A percentile compares a stretch with the other conserved stretches of the same genome.
Conservation (phyloP, 164 flowering plant species). For the Nymphaea thermarum region DNA sequence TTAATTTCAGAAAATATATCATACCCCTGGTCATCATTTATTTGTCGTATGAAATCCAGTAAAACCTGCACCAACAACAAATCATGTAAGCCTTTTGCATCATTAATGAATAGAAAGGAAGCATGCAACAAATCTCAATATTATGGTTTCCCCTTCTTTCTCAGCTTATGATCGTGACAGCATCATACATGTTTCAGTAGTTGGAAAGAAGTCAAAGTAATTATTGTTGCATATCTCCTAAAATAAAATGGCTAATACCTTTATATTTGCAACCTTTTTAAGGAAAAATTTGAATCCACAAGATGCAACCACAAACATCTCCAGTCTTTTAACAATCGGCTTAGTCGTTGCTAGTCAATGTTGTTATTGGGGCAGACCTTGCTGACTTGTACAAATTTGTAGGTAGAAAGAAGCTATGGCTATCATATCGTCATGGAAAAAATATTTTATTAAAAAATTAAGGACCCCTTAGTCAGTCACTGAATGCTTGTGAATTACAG, state of each 20-base stretch:
- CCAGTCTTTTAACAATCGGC: not conserved
- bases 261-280: no score
- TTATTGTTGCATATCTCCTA: no score
- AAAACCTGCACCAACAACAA: slow-evolving; percentile 51
- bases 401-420: not conserved
- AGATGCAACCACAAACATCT: not conserved
- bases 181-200: no score
- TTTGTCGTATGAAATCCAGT: slow-evolving; percentile 74
- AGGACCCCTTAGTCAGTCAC: no score
- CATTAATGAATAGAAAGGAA: not conserved
- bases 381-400: not conserved
- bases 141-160: not conserved
- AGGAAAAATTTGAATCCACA: not conserved
- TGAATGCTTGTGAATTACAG: no score
- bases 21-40: slow-evolving; percentile 96
- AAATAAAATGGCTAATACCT: no score
- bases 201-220: no score
- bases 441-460: no score
- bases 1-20: not conserved
- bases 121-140: not conserved
- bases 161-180: no score
- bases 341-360: not conserved
- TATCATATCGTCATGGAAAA: not conserved
- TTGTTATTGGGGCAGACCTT: not conserved
- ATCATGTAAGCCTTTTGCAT: not conserved